Evolutionary conservation across 306 rosid genomes (phyloP), one percentile per base, ranked within the genome.

Genomic region (Rosa lucieae): DNA sequence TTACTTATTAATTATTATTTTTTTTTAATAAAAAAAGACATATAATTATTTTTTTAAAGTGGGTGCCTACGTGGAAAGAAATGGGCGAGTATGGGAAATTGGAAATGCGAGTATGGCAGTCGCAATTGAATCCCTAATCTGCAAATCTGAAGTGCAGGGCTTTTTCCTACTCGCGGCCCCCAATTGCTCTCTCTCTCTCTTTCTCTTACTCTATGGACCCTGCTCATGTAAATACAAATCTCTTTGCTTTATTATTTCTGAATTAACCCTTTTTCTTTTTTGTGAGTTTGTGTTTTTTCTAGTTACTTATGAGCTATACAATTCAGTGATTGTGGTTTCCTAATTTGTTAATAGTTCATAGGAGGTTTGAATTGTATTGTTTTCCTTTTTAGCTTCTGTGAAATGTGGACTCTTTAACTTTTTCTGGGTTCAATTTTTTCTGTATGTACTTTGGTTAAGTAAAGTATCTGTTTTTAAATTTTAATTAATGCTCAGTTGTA

Each of bases 81-180:
- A 17, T 29, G 29, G 69, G 78, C 55, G 69, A 40, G 55, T 56
- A 14, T 42, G 12, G 68, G 55, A 58, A 8, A 44, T 8, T 42
- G 52, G 67, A 58, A 37, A 42, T 74, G 78, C 78, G 55, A 74
- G 69, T 74, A 43, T 48, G 17, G 15, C 53, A 74, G 78, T 74
- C 78, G 55, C 78, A 23, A 58, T 35, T 42, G 55, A 21, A 74
- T 18, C 78, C 78, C 43, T 8, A 74, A 74, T 65, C 78, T 42
- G 10, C 67, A 42, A 40, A 52, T 18, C 77, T 8, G 35, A 15
- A 42, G 23, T 43, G 7, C 39, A 14, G 20, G 47, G 5, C 68
- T 58, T 9, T 74, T 74, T 13, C 26, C 52, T 74, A 74, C 78
- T 74, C 78, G 78, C 69, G 51, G 78, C 52, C 39, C 53, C 55